Base-by-base conservation (phyloP, 1,284 basidiomycete genomes). In the Ustilago lituana region DNA sequence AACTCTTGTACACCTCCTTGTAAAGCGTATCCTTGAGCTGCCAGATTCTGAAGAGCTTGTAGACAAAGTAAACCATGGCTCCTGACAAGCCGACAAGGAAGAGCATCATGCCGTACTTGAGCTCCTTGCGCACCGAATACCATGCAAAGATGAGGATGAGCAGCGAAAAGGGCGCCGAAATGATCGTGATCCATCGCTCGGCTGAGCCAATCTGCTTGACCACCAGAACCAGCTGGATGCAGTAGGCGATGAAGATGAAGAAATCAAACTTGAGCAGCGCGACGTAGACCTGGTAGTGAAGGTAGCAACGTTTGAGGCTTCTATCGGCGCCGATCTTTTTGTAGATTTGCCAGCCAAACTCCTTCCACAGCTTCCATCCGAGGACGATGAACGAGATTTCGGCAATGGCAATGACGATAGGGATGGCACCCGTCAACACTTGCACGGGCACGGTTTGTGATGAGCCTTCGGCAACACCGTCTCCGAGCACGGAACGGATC, bases 301-400 rank as follows among this genome's bases (percentile, higher is more conserved):
- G 53, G 36, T 73, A 73, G 38, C 61, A 49, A 2, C 60, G 47
- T 33, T 75, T 74, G 22, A 78, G 59, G n/a, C 58, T 66, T 12
- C 74, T 31, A 45, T 76, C 74, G 10, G 76, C 76, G 22, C 76
- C 74, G 27, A 76, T 77, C 56, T 60, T 61, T 47, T 74, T 74
- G 67, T 78, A 78, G 35, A 78, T 74, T 36, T 76, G 66, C 74
- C 76, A 76, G 27, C 76, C 76, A 23, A 77, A 78, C 43, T 76
- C 76, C 49, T 67, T 74, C 59, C 67, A 74, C 23, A 78, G 27
- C 41, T 61, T 67, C 72, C 68, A 76, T 10, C 60, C 59, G 14
- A 78, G 61, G 11, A 62, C 37, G 10, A 64, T n/a, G 38, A 74
- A 74, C n/a, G 64, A 62, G 24, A 73, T 33, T 31, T 69, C 61